Conservation (phyloP, 805 yeast genomes). For the Candida maesae region DNA sequence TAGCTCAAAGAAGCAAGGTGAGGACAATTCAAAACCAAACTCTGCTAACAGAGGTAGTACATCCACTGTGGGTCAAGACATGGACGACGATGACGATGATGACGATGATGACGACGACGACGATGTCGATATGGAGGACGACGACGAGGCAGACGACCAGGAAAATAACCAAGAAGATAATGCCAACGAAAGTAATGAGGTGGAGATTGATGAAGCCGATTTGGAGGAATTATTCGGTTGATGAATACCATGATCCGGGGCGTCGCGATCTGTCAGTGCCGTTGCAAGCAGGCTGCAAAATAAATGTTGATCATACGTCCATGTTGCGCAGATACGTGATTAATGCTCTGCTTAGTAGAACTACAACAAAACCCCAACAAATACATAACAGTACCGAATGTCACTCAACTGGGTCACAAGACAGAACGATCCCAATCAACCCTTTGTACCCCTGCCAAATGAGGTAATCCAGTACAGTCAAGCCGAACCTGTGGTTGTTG, state of each 20-base stretch:
- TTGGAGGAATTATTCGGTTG: conserved; percentile 31
- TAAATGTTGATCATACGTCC: too few species aligned
- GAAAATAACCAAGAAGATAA: background rate
- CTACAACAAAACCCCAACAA: too few species aligned
- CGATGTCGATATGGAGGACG: conserved; percentile 33
- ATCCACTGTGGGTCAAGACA: conserved; percentile 29
- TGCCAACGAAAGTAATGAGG: background rate
- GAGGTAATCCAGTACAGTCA: conserved; percentile 21
- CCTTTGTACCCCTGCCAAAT: conserved; percentile 26
- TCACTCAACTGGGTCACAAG: conserved; percentile 31
- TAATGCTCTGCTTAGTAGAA: too few species aligned
- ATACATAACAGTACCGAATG: too few species aligned
- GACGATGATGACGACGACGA: conserved; percentile 31
- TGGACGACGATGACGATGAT: conserved; percentile 29
- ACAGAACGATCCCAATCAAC: conserved; percentile 9
- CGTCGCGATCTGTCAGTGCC: background rate
- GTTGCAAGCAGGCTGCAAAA: background rate
- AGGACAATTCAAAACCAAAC: background rate
- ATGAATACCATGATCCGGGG: background rate
- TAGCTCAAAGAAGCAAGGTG: conserved; percentile 21
- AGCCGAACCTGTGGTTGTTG: conserved; percentile 13
- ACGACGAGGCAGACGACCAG: conserved; percentile 30
- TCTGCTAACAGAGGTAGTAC: conserved; percentile 20
- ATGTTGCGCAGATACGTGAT: too few species aligned
- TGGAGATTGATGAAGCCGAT: conserved; percentile 24